Base-by-base conservation (phyloP, 345 rosid species). In the Dipteronia sinensis region DNA sequence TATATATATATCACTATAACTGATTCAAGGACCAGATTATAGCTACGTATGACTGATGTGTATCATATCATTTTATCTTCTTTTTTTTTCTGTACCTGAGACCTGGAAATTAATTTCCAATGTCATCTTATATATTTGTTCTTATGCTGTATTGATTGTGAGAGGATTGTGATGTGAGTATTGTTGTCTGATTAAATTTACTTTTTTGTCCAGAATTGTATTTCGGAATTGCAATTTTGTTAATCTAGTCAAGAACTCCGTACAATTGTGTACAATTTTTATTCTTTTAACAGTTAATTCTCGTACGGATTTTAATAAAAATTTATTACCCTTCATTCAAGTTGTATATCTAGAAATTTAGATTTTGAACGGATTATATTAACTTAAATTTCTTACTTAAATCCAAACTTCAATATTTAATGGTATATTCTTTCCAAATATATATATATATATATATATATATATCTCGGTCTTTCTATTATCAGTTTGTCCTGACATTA, bases 121-220 rank as follows among this genome's bases (percentile, higher is more conserved):
- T 77, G 85, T 81, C 83, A 23, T 79, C 46, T 74, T 73, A 22
- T 27, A 40, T 15, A 22, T 71, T 70, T 81, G 49, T 79, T 53
- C 29, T 38, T 27, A 38, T 65, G 59, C 51, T 78, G 76, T 73
- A 71, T 13, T 72, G 76, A 73, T 49, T 25, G 58, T 56, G 25
- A 27, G 23, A 62, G 38, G 63, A 49, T 20, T 10, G 25, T 59
- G 64, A 49, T 63, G 56, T 16, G 29, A 51, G 38, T 72, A 15
- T 29, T 4, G 29, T 68, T 46, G 40, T 71, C 31, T 38, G 46
- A 31, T 74, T 27, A 63, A 25, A 59, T 20, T 20, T 16, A 74
- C 68, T 9, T 23, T 73, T 73, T 44, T 73, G 25, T 31, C 76
- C 76, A 61, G 23, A 16, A 59, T 40, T 40, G 16, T 0, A 10